These are phyloP conservation scores for Diaporthe eres DNA, from an alignment of 2,329 filamentous ascomycete genomes.

Conservation along the genomic window DNA sequence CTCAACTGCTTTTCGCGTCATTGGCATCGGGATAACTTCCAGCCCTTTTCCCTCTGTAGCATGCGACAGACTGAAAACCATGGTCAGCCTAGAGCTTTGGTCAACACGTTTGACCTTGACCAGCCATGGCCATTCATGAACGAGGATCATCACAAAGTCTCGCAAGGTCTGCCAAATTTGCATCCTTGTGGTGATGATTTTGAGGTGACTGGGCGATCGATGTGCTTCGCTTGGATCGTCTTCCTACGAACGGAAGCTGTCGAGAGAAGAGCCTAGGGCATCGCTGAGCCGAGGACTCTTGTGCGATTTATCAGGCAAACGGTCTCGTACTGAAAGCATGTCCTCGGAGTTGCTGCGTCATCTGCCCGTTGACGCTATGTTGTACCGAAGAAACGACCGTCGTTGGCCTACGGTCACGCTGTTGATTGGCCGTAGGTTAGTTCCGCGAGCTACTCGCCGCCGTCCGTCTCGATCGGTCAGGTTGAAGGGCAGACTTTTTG, in stretches of 20 bases:
- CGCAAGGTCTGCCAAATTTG: background rate
- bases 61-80: too few species aligned
- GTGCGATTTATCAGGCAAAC: background rate
- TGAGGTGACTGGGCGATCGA: background rate
- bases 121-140: background rate
- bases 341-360: background rate
- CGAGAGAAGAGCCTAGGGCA: background rate
- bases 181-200: background rate
- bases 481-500: background rate
- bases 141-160: background rate
- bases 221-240: background rate
- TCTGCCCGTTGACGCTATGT: background rate
- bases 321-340: too few species aligned
- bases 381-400: constrained; percentile 17
- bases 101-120: background rate
- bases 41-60: background rate
- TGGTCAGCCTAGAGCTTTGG: background rate
- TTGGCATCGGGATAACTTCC: too few species aligned
- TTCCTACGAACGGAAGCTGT: background rate
- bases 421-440: constrained; percentile 27
- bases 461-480: constrained; percentile 5
- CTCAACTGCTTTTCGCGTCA: background rate
- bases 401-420: background rate
- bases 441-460: constrained; percentile 28
- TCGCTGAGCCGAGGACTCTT: background rate